A percentile compares a stretch with the other conserved stretches of the same genome.
Conservation (phyloP, 2,329 filamentous ascomycete genomes). For the Hirsutella minnesotensis region DNA sequence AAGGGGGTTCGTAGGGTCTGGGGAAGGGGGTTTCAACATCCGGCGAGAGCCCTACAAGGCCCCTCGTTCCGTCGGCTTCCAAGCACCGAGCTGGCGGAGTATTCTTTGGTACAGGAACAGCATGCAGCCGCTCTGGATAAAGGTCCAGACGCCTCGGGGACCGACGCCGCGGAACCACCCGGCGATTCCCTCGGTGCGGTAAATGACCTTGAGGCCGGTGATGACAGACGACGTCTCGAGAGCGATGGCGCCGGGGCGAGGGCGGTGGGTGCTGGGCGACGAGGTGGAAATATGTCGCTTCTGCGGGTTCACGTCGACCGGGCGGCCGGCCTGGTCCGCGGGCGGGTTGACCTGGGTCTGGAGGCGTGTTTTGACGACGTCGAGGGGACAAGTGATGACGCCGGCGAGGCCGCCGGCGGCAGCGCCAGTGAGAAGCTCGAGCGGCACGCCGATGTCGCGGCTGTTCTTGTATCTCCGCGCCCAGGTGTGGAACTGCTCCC, state of each 20-base stretch:
- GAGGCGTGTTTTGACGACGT: conserved; percentile 93
- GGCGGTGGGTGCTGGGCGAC: conserved; percentile 73
- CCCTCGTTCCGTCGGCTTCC: conserved; percentile 20
- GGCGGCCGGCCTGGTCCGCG: conserved; percentile 13
- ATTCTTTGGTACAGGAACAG: conserved; percentile 88
- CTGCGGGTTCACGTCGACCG: conserved; percentile 32
- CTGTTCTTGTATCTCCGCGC: conserved; percentile 69
- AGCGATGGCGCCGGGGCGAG: conserved; percentile 63
- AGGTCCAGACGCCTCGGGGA: conserved; percentile 89
- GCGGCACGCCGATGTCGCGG: conserved; percentile 69
- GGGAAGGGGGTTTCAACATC: conserved; percentile 1
- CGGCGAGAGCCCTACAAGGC: conserved; percentile 13
- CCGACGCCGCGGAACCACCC: conserved; percentile 95
- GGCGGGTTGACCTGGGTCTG: conserved; percentile 68
- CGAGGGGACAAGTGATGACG: conserved; percentile 86
- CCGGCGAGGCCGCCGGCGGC: conserved; percentile 86
- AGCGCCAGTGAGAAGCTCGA: conserved; percentile 84
- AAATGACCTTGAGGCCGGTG: conserved; percentile 75
- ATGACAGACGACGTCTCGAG: conserved; percentile 85
- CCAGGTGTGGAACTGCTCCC: conserved; percentile 81
- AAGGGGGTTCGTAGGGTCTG: not conserved
- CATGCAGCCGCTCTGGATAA: conserved; percentile 94
- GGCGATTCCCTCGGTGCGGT: conserved; percentile 73
- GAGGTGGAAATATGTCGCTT: conserved; percentile 78
- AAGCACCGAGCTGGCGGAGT: conserved; percentile 59